phyloP scores from a whole-genome alignment of 2,329 filamentous ascomycete species.

The Daldinia eschscholtzii region DNA sequence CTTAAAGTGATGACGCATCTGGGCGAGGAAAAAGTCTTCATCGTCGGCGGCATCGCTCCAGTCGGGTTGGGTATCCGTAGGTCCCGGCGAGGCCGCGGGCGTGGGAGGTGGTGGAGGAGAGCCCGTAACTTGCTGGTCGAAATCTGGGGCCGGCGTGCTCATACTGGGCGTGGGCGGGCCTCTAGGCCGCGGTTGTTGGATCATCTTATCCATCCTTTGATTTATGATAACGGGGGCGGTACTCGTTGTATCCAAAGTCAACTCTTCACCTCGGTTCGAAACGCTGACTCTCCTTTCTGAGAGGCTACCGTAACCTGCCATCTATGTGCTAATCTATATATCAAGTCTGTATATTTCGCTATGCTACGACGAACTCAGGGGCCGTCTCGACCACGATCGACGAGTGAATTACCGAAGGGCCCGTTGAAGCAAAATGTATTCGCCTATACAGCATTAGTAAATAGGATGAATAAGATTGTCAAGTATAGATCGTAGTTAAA shows the following conservation, averaged over 20 bases:
- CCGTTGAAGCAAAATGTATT: constrained; percentile 12
- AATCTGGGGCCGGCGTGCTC: constrained; percentile 73
- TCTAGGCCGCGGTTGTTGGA: constrained; percentile 63
- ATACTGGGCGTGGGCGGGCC: constrained; percentile 76
- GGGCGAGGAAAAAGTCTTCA: constrained; percentile 84
- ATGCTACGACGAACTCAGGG: constrained; percentile 12
- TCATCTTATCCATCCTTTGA: constrained; percentile 67
- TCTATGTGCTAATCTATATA: constrained; percentile 42
- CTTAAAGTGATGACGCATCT: constrained; percentile 84
- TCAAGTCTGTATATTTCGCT: constrained; percentile 27
- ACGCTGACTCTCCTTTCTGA: constrained; percentile 72
- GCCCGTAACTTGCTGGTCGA: constrained; percentile 70
- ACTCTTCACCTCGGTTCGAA: constrained; percentile 65
- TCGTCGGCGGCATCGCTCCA: constrained; percentile 84
- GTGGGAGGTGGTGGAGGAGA: constrained; percentile 75
- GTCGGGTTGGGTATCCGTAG: constrained; percentile 72
- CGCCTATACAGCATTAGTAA: constrained; percentile 20
- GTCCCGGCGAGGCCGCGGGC: constrained; percentile 74
- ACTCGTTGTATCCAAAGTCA: constrained; percentile 66
- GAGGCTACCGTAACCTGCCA: constrained; percentile 66
- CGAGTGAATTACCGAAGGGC: constrained; percentile 11
- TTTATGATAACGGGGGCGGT: constrained; percentile 55
- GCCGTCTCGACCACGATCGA: constrained; percentile 21
- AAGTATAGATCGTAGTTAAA: background rate
- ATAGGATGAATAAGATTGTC: constrained; percentile 11